Evolutionary conservation across 129 eudicot species (phyloP), one percentile per base, ranked within the genome.

Genomic region (Gnaphalium uliginosum): DNA sequence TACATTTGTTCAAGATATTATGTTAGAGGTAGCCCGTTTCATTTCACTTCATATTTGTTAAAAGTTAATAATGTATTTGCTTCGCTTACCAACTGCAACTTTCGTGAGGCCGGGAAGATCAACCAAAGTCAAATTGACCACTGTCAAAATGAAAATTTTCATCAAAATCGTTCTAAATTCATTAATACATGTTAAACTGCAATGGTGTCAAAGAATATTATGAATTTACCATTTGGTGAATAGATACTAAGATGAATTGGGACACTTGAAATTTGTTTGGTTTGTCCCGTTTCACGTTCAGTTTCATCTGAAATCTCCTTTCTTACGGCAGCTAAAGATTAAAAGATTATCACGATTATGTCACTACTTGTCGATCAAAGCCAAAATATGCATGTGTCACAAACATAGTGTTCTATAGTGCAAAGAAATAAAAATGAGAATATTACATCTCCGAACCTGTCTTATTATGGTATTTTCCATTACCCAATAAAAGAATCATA

Each of bases 81-180:
- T 65, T 65, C 24, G 75, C 85, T 71, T 85, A 85, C 89, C 89
- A 54, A 85, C 80, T 5, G 89, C 89, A 61, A 85, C 86, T 85
- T 85, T 85, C 60, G 89, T 85, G 66, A 85, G 83, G 60, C 89
- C 86, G 2, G 89, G 89, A 78, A 85, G 83, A 72, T 85, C 89
- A 72, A 85, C 80, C 30, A 85, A 74, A 5, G 89, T 85, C 78
- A 85, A 76, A 33, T 82, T 85, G 66, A 85, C 89, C 78, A 85
- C 89, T 85, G 78, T 79, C 73, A 72, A 53, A 8, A 68, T 37
- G 56, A 77, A 72, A 46, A 1, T 1, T 18, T 6, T 71, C 30
- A 46, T 72, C 30, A 77, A 21, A 71, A 71, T 5, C 35, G 9
- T 41, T 35, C 63, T 4, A 71, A 26, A 54, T 39, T 18, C 18